phyloP scores from a whole-genome alignment of 2,329 filamentous ascomycete genomes.

The Diaporthe caulivora region DNA sequence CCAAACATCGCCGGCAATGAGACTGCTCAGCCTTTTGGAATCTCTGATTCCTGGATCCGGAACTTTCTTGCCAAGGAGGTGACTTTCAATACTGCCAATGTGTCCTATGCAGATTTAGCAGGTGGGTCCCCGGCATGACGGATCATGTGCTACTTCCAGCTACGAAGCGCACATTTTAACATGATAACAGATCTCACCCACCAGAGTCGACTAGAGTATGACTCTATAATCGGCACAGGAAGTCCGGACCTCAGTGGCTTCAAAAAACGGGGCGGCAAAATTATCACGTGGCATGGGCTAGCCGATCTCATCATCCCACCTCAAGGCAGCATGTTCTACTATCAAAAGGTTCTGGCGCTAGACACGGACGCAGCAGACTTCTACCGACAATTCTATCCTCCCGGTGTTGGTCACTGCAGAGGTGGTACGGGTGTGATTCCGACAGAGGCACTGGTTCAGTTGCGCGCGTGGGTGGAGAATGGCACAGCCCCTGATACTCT shows the following conservation, averaged over 20 bases:
- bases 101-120: constrained; percentile 16
- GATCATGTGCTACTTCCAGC: not conserved
- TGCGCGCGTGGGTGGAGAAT: constrained; percentile 19
- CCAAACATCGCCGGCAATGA: constrained; percentile 22
- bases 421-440: not conserved
- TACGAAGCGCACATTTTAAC: not conserved
- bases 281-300: constrained; percentile 20
- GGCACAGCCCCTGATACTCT: not conserved
- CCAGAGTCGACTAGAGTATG: constrained; percentile 9
- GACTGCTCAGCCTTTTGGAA: not conserved
- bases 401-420: constrained; percentile 13
- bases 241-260: constrained; percentile 4
- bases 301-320: constrained; percentile 1
- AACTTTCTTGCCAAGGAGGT: constrained; percentile 9
- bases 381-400: constrained; percentile 7
- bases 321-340: constrained; percentile 25
- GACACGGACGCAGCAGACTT: not conserved
- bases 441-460: not conserved
- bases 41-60: constrained; percentile 15
- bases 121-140: not conserved
- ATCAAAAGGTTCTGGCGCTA: constrained; percentile 10
- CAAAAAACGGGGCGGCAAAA: constrained; percentile 2
- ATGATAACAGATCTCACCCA: not conserved
- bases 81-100: not conserved
- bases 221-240: constrained; percentile 16